These are phyloP conservation scores for Xerocomus brunneocitrinus DNA, from an alignment of 768 basidiomycete genomes.

Conservation along the genomic window DNA sequence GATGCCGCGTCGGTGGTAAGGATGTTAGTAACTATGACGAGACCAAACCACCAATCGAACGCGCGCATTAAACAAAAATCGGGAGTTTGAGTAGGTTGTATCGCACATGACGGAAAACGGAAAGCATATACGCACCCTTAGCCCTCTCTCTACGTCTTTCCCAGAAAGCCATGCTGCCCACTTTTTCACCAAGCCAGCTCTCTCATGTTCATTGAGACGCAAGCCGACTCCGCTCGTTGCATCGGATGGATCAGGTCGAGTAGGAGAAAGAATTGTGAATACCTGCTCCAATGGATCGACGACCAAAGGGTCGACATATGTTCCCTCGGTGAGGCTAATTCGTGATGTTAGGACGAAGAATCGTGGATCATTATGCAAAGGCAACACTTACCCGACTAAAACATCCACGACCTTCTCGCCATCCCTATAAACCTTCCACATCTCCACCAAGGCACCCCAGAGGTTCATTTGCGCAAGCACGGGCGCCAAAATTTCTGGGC, in stretches of 20 bases:
- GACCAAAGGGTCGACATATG: slow-evolving; percentile 19
- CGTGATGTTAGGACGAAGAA: background rate
- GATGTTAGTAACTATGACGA: slow-evolving; percentile 20
- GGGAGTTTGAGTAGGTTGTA: background rate
- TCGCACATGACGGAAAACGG: background rate
- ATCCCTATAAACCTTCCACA: slow-evolving; percentile 24
- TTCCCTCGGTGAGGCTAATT: slow-evolving; percentile 26
- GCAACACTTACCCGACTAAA: slow-evolving; percentile 22
- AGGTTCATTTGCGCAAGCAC: slow-evolving; percentile 15
- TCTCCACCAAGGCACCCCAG: slow-evolving; percentile 25
- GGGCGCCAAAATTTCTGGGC: slow-evolving; percentile 15
- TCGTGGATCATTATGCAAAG: no score
- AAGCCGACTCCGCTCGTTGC: background rate
- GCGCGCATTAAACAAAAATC: background rate
- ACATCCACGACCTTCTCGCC: slow-evolving; percentile 20
- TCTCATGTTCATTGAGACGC: slow-evolving; percentile 27
- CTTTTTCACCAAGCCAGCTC: slow-evolving; percentile 58
- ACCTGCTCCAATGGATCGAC: slow-evolving; percentile 26
- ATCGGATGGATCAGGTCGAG: slow-evolving; percentile 4
- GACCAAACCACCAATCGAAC: background rate
- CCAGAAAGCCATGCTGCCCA: slow-evolving; percentile 82
- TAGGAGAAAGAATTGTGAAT: slow-evolving; percentile 22
- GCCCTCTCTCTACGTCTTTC: slow-evolving; percentile 61
- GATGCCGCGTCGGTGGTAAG: slow-evolving; percentile 14
- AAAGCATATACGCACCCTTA: slow-evolving; percentile 48